phyloP scores from a whole-genome alignment of 2,329 filamentous ascomycete species.

The Helicocarpus griseus region DNA sequence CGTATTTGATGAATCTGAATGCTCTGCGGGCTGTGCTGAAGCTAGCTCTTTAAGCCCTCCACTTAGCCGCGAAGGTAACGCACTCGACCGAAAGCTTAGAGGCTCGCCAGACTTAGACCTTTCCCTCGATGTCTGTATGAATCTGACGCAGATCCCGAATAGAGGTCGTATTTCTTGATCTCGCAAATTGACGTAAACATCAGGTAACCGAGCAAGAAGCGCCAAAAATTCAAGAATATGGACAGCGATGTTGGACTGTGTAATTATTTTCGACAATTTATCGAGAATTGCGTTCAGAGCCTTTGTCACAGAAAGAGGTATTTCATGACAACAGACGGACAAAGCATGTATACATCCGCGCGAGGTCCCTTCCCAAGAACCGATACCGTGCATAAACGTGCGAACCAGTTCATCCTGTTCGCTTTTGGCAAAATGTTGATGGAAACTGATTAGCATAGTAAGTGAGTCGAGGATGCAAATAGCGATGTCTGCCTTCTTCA shows the following conservation, averaged over 20 bases:
- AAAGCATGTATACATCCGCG: constrained; percentile 92
- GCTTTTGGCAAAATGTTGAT: constrained; percentile 68
- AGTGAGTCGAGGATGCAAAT: constrained; percentile 81
- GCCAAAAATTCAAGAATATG: constrained; percentile 96
- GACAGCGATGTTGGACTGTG: constrained; percentile 79
- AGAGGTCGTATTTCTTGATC: constrained; percentile 89
- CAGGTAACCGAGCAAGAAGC: constrained; percentile 71
- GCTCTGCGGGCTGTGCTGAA: constrained; percentile 20
- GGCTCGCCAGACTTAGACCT: constrained; percentile 27
- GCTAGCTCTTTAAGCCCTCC: constrained; percentile 34
- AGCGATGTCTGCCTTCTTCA: constrained; percentile 80
- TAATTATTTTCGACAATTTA: constrained; percentile 93
- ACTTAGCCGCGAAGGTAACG: constrained; percentile 33
- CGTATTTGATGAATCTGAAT: constrained; percentile 35
- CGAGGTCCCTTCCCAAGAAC: constrained; percentile 73
- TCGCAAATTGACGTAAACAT: constrained; percentile 78
- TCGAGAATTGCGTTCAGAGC: constrained; percentile 76
- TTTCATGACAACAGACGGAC: constrained; percentile 88
- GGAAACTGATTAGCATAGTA: constrained; percentile 83
- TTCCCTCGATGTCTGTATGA: constrained; percentile 79
- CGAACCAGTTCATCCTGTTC: constrained; percentile 86
- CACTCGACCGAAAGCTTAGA: constrained; percentile 22
- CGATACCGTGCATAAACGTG: constrained; percentile 76
- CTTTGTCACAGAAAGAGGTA: constrained; percentile 78
- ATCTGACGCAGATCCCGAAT: constrained; percentile 90